Conservation (phyloP, 1,139 yeast genomes). For the Suhomyces ambrosiae region DNA sequence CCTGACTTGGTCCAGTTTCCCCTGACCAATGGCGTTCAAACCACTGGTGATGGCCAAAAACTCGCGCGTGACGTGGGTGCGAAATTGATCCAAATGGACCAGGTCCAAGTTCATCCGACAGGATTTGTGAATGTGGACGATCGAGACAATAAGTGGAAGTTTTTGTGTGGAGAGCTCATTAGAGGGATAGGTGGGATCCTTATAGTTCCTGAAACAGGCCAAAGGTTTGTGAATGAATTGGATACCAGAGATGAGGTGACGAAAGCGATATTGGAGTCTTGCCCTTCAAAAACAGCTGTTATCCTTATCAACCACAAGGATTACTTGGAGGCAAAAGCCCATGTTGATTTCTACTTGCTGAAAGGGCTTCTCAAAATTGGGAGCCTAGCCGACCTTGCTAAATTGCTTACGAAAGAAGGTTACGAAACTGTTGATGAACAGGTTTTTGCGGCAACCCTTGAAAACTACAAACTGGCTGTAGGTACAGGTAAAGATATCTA, state of each 20-base stretch:
- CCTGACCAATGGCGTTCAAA: slow-evolving; percentile 38
- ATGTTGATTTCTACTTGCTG: slow-evolving; percentile 33
- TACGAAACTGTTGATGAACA: slow-evolving; percentile 11
- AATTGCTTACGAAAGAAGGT: slow-evolving; percentile 20
- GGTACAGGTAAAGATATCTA: slow-evolving; percentile 19
- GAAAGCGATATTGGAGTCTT: slow-evolving; percentile 25
- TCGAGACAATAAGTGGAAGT: slow-evolving; percentile 26
- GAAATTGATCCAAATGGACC: slow-evolving; percentile 37
- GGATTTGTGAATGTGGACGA: slow-evolving; percentile 33
- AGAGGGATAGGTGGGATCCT: slow-evolving; percentile 44
- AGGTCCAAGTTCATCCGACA: slow-evolving; percentile 44
- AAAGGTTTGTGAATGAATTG: slow-evolving; percentile 39
- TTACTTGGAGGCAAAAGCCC: slow-evolving; percentile 29
- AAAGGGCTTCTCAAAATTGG: slow-evolving; percentile 33
- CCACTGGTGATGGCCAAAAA: slow-evolving; percentile 44
- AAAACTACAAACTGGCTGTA: slow-evolving; percentile 17
- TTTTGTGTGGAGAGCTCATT: slow-evolving; percentile 41
- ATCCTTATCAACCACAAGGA: slow-evolving; percentile 32
- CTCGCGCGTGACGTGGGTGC: slow-evolving; percentile 36
- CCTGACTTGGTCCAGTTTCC: slow-evolving; percentile 38
- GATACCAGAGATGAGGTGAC: slow-evolving; percentile 38
- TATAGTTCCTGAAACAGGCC: slow-evolving; percentile 32
- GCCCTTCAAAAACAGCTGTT: slow-evolving; percentile 26
- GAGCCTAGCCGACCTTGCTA: slow-evolving; percentile 22
- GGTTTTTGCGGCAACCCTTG: slow-evolving; percentile 14